phyloP scores from a whole-genome alignment of 2,329 filamentous ascomycete species.

The Pyrenochaeta sp. region DNA sequence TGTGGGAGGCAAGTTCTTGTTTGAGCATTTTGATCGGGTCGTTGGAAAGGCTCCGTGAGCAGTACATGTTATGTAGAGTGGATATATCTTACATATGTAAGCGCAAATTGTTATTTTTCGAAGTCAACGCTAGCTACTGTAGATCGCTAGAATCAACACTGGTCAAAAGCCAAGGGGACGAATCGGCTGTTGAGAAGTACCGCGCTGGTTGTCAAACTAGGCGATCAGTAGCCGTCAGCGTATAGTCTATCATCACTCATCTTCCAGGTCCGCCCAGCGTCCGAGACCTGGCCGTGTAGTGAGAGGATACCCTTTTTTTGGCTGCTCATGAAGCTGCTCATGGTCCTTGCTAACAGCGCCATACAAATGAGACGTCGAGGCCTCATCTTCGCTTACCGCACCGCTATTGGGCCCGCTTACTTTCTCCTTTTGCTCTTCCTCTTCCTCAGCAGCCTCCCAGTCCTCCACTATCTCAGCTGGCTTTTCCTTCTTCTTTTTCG shows the following conservation, averaged over 20 bases:
- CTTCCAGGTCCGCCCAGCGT: slow-evolving; percentile 28
- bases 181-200: neutral
- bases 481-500: slow-evolving; percentile 51
- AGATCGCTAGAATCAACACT: neutral
- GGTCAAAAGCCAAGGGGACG: neutral
- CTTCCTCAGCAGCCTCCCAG: slow-evolving; percentile 70
- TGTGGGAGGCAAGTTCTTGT: slow-evolving; percentile 32
- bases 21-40: slow-evolving; percentile 30
- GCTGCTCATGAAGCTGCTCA: slow-evolving; percentile 2
- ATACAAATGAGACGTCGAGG: neutral
- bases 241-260: slow-evolving; percentile 7
- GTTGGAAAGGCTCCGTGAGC: slow-evolving; percentile 12
- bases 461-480: slow-evolving; percentile 64
- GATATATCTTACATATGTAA: too few relatives aligned
- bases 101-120: neutral
- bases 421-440: slow-evolving; percentile 60
- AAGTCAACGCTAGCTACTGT: neutral
- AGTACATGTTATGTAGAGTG: neutral
- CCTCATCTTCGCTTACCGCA: slow-evolving; percentile 34
- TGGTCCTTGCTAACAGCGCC: neutral
- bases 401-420: slow-evolving; percentile 32
- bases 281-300: slow-evolving; percentile 10
- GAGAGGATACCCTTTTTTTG: slow-evolving; percentile 9
- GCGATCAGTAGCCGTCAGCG: neutral
- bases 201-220: neutral